Conservation (phyloP, 495 filamentous ascomycete species). For the Tricharina praecox region DNA sequence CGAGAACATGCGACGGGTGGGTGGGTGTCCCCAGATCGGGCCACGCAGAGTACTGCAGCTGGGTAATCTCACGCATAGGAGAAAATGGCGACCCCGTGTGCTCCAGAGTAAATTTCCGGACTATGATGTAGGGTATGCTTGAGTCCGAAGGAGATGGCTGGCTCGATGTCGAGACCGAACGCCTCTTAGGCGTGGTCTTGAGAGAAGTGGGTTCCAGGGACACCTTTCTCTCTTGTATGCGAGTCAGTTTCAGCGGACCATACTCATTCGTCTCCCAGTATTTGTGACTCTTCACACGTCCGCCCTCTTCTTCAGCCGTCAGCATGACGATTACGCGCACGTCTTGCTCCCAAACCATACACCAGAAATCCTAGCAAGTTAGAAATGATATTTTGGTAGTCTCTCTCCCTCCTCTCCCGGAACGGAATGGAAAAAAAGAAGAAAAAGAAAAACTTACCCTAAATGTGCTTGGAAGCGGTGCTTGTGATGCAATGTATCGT, state of each 20-base stretch:
- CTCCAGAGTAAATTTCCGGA: slow-evolving; percentile 72
- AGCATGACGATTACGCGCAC: slow-evolving; percentile 87
- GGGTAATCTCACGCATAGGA: slow-evolving; percentile 81
- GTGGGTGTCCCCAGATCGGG: slow-evolving; percentile 92
- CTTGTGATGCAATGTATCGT: slow-evolving; percentile 89
- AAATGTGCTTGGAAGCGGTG: slow-evolving; percentile 82
- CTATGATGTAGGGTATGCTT: slow-evolving; percentile 58
- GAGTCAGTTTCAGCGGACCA: slow-evolving; percentile 59
- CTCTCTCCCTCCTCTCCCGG: neutral
- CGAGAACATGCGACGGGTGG: slow-evolving; percentile 67
- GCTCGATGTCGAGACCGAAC: slow-evolving; percentile 22
- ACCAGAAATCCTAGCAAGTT: slow-evolving; percentile 93
- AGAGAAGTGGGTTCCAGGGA: slow-evolving; percentile 43
- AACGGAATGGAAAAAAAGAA: neutral
- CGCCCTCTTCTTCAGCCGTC: slow-evolving; percentile 87
- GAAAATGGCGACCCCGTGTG: slow-evolving; percentile 64
- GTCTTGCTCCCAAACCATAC: slow-evolving; percentile 91
- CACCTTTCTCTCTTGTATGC: slow-evolving; percentile 62
- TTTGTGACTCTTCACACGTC: slow-evolving; percentile 84
- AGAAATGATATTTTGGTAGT: too few relatives aligned
- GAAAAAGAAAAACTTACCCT: slow-evolving; percentile 41
- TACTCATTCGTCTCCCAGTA: slow-evolving; percentile 78
- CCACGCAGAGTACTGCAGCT: slow-evolving; percentile 87
- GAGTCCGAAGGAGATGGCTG: slow-evolving; percentile 22
- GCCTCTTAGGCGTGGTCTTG: slow-evolving; percentile 32